Conservation (phyloP, 140 eudicot genomes). For the Senecio squalidus region DNA sequence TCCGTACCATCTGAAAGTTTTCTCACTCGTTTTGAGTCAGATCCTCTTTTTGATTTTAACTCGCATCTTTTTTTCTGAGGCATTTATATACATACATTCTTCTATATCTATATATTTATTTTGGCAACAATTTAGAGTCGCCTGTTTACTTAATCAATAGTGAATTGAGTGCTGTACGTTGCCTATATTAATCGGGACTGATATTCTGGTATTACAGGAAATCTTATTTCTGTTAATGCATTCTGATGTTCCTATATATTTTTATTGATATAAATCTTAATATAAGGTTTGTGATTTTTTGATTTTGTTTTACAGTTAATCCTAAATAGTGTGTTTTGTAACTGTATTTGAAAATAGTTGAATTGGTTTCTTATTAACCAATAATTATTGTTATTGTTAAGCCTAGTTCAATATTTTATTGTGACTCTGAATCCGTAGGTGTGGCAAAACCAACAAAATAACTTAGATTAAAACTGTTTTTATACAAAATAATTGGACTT, state of each 20-base stretch:
- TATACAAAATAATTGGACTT: no score
- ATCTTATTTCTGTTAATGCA: slow-evolving; percentile 3
- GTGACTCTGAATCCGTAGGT: no score
- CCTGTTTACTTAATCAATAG: slow-evolving; percentile 10
- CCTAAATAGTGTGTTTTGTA: no score
- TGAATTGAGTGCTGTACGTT: slow-evolving; percentile 28
- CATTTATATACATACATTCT: background rate
- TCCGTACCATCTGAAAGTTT: slow-evolving; percentile 29
- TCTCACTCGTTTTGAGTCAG: background rate
- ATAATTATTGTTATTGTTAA: no score
- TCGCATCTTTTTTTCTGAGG: slow-evolving; percentile 20
- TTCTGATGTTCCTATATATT: slow-evolving; percentile 20
- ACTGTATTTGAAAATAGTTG: no score
- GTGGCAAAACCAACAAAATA: no score
- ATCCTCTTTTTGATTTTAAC: slow-evolving; percentile 16
- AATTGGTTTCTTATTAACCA: no score
- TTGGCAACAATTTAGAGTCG: slow-evolving; percentile 32
- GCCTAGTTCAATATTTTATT: no score
- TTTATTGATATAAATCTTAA: background rate
- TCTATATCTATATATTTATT: background rate
- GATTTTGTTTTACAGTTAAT: no score
- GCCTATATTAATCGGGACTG: slow-evolving; percentile 16
- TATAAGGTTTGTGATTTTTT: background rate
- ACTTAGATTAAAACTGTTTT: no score
- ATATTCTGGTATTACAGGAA: slow-evolving; percentile 26